phyloP scores from a whole-genome alignment of 768 basidiomycete species.

The Ramaria sp. region DNA sequence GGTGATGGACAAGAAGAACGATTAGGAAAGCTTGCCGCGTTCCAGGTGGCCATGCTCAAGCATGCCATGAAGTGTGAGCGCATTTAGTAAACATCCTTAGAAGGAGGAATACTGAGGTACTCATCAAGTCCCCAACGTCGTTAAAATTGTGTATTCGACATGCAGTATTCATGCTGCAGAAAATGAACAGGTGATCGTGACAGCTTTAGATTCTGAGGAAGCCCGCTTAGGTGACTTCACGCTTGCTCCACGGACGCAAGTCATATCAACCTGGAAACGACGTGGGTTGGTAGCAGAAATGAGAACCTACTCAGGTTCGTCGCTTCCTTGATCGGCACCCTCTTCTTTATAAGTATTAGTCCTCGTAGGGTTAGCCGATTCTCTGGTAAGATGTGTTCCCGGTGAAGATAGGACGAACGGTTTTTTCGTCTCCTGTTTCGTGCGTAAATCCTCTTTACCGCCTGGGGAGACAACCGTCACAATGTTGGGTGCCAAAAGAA shows the following conservation, averaged over 20 bases:
- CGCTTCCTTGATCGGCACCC: not conserved
- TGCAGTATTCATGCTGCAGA: conserved; percentile 88
- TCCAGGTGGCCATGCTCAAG: conserved; percentile 83
- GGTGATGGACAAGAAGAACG: conserved; percentile 53
- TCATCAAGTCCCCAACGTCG: conserved; percentile 56
- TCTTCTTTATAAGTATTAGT: not conserved
- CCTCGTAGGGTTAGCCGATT: conserved; percentile 39
- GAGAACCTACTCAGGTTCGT: conserved; percentile 36
- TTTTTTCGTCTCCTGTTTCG: conserved; percentile 95
- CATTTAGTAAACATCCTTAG: not conserved
- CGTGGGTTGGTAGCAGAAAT: conserved; percentile 65
- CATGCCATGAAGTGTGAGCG: conserved; percentile 90
- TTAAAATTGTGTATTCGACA: conserved; percentile 92
- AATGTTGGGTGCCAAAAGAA: not conserved
- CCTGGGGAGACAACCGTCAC: conserved; percentile 4
- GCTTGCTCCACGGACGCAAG: conserved; percentile 54
- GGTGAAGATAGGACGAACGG: conserved; percentile 88
- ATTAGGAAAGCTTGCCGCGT: conserved; percentile 71
- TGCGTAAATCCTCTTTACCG: conserved; percentile 19
- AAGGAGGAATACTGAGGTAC: conserved; percentile 6
- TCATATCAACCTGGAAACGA: conserved; percentile 74
- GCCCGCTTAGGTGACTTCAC: conserved; percentile 47
- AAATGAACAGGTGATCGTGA: conserved; percentile 83
- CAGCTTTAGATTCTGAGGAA: conserved; percentile 62
- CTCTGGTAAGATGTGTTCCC: conserved; percentile 62